Percentiles rank a stretch among this genome's conserved stretches.
Conservation (phyloP, 164 flowering plant genomes). For the Stephania yunnanensis region DNA sequence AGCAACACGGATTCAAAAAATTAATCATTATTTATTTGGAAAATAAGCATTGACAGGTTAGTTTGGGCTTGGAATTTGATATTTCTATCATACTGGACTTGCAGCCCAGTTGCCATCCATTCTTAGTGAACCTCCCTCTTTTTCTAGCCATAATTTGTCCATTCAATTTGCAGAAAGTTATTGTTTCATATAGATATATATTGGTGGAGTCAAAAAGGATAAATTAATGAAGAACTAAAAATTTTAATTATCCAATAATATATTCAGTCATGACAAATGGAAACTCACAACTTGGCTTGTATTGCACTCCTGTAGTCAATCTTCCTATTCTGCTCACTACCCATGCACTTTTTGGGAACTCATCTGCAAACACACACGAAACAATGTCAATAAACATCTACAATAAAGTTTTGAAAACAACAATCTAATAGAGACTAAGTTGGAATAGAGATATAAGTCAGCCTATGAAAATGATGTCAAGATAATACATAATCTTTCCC, state of each 20-base stretch:
- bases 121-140: neutral
- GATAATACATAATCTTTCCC: neutral
- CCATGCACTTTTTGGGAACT: conserved; percentile 75
- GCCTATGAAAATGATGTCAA: neutral
- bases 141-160: no score
- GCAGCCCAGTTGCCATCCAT: neutral
- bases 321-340: conserved; percentile 84
- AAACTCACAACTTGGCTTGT: conserved; percentile 71
- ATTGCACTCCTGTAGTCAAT: conserved; percentile 79
- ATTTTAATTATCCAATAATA: neutral
- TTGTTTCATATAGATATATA: neutral
- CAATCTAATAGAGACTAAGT: no score
- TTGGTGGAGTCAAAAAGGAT: neutral
- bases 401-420: neutral
- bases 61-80: neutral
- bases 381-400: neutral
- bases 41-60: no score
- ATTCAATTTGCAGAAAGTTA: no score
- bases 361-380: conserved; percentile 37
- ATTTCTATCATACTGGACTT: neutral
- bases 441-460: neutral
- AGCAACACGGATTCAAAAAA: no score
- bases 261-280: neutral
- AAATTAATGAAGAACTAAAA: neutral
- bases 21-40: no score